Base-by-base conservation (phyloP, 345 rosid genomes). In the rapeseed (Brassica napus) region DNA sequence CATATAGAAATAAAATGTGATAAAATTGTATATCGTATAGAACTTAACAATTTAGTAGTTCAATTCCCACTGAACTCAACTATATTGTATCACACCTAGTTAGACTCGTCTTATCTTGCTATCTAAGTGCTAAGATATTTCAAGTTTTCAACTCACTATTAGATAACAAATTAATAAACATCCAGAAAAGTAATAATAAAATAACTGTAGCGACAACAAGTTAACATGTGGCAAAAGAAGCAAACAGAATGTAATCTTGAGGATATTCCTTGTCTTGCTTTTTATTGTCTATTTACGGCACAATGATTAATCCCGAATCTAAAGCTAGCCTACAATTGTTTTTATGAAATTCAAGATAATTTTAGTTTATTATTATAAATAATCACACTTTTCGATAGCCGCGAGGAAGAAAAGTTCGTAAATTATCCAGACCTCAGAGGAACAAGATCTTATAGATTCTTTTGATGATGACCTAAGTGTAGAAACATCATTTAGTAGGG, bases 151-250 rank as follows among this genome's bases (percentile, higher is more conserved):
- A 47, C 55, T 16, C 10, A 55, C 12, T 52, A 26, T 57, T 21
- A 72, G 8, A 30, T 30, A 18, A 67, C 52, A 72, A 21, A 58
- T 58, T 24, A 28, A 11, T 12, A n/a, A 52, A 14, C 21, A 52
- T 52, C 57, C 57, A 52, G 57, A 52, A 15, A 52, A 52, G 57
- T 52, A 49, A 80, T 23, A 18, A 55, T 30, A 39, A 24, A 69
- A 18, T 7, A 18, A 31, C 30, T 11, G 37, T 24, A 65, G 68
- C 76, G 73, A 81, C 80, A 81, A 52, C 26, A 81, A 71, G 69
- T 65, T 81, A 39, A 75, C 77, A 81, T 75, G 83, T 81, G 83
- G 83, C 80, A 65, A 81, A 75, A 76, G 80, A 75, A 57, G 76
- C 83, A 81, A 64, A 76, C 83, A 71, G 18, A 57, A 65, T 24